These are phyloP conservation scores for Collybiopsis luxurians DNA, from an alignment of 768 basidiomycete genomes.

Conservation along the genomic window DNA sequence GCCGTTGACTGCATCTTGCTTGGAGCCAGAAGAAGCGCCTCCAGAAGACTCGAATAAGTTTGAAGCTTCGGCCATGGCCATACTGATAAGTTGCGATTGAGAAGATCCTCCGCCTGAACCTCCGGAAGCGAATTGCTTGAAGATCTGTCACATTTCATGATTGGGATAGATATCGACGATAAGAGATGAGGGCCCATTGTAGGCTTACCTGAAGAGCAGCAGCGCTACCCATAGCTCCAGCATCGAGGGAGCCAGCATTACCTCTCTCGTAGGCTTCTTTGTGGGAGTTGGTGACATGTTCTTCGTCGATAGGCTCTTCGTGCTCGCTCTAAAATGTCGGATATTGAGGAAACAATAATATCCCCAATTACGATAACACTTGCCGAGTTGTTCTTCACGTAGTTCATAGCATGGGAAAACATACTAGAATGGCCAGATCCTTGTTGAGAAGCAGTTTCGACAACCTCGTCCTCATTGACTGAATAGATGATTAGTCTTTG, in stretches of 20 bases:
- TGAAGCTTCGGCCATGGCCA: conserved; percentile 82
- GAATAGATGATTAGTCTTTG: conserved; percentile 7
- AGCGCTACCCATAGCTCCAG: conserved; percentile 67
- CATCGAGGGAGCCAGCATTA: conserved; percentile 49
- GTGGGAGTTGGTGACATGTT: conserved; percentile 59
- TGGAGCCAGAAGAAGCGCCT: conserved; percentile 59
- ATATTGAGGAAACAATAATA: conserved; percentile 10
- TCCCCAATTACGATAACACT: conserved; percentile 10
- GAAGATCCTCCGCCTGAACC: conserved; percentile 34
- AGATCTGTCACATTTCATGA: conserved; percentile 38
- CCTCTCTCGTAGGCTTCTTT: conserved; percentile 57
- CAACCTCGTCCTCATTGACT: conserved; percentile 68
- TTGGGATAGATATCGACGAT: background rate
- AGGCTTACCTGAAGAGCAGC: conserved; percentile 66
- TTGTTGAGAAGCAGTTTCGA: conserved; percentile 50
- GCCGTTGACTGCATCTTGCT: conserved; percentile 82
- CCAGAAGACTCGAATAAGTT: conserved; percentile 75
- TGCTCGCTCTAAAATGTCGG: conserved; percentile 51
- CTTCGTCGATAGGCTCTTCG: conserved; percentile 62
- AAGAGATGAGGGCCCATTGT: background rate
- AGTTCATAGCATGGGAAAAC: conserved; percentile 53
- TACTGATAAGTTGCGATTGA: conserved; percentile 69
- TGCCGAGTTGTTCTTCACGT: conserved; percentile 53
- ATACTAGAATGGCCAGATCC: conserved; percentile 57
- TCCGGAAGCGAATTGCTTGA: conserved; percentile 69